phyloP scores from a whole-genome alignment of 2,329 filamentous ascomycete genomes.

The Alternaria novae-zelandiae region DNA sequence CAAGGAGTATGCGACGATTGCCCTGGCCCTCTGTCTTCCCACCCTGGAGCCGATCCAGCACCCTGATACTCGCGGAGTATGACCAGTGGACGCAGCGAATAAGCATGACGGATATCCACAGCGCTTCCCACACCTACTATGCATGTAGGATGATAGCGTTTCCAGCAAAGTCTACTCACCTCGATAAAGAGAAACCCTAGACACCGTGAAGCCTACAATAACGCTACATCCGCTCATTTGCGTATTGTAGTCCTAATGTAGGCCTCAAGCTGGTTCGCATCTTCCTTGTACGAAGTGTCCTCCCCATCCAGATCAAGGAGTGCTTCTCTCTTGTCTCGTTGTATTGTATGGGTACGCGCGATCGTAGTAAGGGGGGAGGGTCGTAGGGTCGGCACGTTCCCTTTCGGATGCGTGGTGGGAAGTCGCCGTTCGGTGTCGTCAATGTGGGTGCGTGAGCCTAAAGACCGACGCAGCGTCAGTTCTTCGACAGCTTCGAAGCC shows the following conservation, averaged over 20 bases:
- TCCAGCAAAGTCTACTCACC: neutral
- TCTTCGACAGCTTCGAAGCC: neutral
- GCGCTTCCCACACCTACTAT: neutral
- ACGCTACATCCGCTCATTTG: neutral
- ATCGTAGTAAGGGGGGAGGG: neutral
- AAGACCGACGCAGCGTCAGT: neutral
- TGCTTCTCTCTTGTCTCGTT: neutral
- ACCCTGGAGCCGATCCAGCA: neutral
- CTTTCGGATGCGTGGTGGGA: neutral
- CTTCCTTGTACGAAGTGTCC: neutral
- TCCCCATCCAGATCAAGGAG: neutral
- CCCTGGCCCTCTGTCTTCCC: neutral
- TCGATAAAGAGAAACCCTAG: rapidly evolving
- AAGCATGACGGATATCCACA: neutral
- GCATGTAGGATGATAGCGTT: neutral
- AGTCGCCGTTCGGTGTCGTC: neutral
- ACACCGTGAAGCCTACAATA: neutral
- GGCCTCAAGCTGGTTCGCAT: neutral
- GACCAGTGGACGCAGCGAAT: neutral
- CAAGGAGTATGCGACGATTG: neutral
- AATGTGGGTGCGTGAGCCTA: neutral
- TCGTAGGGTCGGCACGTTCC: neutral
- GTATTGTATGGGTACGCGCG: neutral
- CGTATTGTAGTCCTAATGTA: neutral
- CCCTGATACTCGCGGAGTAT: neutral